Conservation (phyloP, 805 yeast genomes). For the Wickerhamomyces ciferrii region DNA sequence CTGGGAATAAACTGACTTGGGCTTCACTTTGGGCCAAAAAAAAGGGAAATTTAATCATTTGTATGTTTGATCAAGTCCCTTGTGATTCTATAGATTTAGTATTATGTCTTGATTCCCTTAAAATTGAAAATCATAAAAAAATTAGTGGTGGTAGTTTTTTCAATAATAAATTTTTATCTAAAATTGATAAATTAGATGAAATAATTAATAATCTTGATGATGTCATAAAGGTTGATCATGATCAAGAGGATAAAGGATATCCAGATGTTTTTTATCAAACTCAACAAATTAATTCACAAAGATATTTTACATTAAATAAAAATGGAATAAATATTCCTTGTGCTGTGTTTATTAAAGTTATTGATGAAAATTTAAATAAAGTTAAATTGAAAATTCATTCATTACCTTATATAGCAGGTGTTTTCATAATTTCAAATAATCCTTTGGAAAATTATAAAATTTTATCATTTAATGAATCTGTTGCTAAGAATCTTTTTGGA, state of each 20-base stretch:
- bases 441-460: slow-evolving; percentile 32
- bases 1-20: slow-evolving; percentile 66
- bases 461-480: slow-evolving; percentile 73
- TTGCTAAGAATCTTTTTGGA: slow-evolving; percentile 77
- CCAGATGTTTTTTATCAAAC: slow-evolving; percentile 26
- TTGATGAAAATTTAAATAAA: slow-evolving; percentile 39
- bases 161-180: slow-evolving; percentile 4
- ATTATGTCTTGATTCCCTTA: slow-evolving; percentile 23
- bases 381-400: slow-evolving; percentile 66
- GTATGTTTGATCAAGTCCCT: slow-evolving; percentile 84
- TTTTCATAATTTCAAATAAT: slow-evolving; percentile 58
- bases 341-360: slow-evolving; percentile 60
- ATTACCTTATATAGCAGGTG: slow-evolving; percentile 83
- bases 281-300: slow-evolving; percentile 42
- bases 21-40: slow-evolving; percentile 90
- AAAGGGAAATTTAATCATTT: slow-evolving; percentile 62
- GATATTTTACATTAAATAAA: slow-evolving; percentile 60
- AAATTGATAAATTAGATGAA: slow-evolving; percentile 13
- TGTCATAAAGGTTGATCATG: slow-evolving; percentile 4
- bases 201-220: slow-evolving; percentile 23
- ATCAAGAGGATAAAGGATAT: slow-evolving; percentile 13
- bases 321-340: slow-evolving; percentile 54
- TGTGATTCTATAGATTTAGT: slow-evolving; percentile 60
- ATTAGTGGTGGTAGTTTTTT: slow-evolving; percentile 19
- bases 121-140: slow-evolving; percentile 16